phyloP scores from a whole-genome alignment of 1,284 basidiomycete species.

The Sutorius eximius region DNA sequence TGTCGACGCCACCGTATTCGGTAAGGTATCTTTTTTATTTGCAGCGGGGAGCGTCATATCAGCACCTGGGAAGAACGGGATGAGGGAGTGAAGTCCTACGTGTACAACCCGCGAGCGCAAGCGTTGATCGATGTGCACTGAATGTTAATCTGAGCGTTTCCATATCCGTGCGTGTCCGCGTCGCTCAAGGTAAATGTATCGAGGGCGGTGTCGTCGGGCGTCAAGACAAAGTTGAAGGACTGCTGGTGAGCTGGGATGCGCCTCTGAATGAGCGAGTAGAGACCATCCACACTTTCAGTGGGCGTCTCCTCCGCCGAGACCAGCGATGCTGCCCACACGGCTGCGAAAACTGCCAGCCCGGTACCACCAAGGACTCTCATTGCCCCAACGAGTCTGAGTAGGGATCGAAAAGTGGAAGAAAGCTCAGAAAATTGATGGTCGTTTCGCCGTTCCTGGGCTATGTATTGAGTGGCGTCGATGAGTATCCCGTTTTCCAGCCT shows the following conservation, averaged over 20 bases:
- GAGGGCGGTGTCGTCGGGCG: neutral
- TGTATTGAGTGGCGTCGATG: no score
- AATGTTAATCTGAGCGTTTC: constrained; percentile 14
- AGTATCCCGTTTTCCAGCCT: no score
- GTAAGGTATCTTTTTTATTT: constrained; percentile 39
- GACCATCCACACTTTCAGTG: constrained; percentile 13
- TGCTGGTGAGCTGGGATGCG: constrained; percentile 25
- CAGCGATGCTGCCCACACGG: neutral
- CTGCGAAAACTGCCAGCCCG: neutral
- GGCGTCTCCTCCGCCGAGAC: neutral
- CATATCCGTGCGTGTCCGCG: neutral
- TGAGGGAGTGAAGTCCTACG: constrained; percentile 12
- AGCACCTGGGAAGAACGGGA: neutral
- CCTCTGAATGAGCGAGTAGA: constrained; percentile 26
- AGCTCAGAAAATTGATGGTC: neutral
- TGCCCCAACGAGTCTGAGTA: neutral
- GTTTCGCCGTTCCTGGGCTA: neutral
- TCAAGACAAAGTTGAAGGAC: constrained; percentile 25
- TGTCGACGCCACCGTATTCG: constrained; percentile 39
- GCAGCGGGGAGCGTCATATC: neutral
- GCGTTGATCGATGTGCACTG: constrained; percentile 28
- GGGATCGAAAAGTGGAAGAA: neutral
- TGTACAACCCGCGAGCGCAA: constrained; percentile 29
- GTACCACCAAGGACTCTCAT: constrained; percentile 3
- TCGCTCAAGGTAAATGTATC: constrained; percentile 33